Conservation (phyloP, 768 basidiomycete genomes). For the Zangia roseola region DNA sequence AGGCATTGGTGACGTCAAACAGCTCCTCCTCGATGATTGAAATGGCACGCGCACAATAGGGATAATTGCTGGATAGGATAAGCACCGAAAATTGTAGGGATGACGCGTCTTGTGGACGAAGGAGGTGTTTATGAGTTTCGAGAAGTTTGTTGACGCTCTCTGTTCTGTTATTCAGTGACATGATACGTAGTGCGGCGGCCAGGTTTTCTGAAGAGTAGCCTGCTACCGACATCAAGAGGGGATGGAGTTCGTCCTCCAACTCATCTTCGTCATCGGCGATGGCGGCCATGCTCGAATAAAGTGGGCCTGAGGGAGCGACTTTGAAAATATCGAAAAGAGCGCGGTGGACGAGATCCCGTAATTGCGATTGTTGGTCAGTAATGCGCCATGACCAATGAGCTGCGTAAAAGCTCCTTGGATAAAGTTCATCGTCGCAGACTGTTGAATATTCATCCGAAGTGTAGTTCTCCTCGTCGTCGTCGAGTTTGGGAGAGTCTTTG, state of each 20-base stretch:
- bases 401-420: conserved; percentile 38
- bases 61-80: conserved; percentile 31
- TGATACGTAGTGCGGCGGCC: conserved; percentile 54
- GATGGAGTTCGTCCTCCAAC: conserved; percentile 35
- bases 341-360: conserved; percentile 46
- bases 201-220: conserved; percentile 51
- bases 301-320: conserved; percentile 42
- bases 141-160: conserved; percentile 43
- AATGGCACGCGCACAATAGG: conserved; percentile 34
- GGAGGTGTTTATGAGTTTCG: conserved; percentile 46
- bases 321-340: conserved; percentile 50
- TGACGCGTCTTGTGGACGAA: conserved; percentile 57
- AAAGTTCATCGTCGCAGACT: conserved; percentile 22
- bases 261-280: conserved; percentile 37
- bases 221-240: conserved; percentile 40
- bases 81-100: conserved; percentile 46
- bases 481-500: conserved; percentile 1
- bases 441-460: conserved; percentile 21
- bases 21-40: conserved; percentile 54
- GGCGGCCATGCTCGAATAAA: conserved; percentile 44
- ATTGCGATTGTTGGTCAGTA: conserved; percentile 37
- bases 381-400: conserved; percentile 51
- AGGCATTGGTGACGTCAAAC: conserved; percentile 40
- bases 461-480: conserved; percentile 34
- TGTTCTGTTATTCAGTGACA: conserved; percentile 37